Conservation (phyloP, 148 eudicot species). For the Polygonum maritimum region DNA sequence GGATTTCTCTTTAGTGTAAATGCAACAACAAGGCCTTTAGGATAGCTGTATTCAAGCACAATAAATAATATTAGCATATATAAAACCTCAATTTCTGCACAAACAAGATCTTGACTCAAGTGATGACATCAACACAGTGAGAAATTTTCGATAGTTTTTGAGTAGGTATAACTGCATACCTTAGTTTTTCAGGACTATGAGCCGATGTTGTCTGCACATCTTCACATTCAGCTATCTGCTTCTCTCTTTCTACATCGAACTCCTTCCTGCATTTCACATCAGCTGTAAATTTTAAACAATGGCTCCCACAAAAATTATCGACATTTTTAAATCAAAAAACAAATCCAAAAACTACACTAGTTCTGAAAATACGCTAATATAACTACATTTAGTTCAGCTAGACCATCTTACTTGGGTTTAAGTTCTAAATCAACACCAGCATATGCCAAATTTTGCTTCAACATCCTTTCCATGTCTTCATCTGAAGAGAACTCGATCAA, state of each 20-base stretch:
- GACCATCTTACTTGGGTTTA: conserved; percentile 57
- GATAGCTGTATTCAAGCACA: conserved; percentile 42
- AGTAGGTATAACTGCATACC: conserved; percentile 18
- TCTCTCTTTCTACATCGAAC: conserved; percentile 68
- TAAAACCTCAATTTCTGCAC: background rate
- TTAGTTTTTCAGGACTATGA: conserved; percentile 35
- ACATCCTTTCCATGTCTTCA: conserved; percentile 60
- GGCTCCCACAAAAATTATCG: background rate
- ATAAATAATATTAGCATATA: background rate
- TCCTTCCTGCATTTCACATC: conserved; percentile 53
- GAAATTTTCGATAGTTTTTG: background rate
- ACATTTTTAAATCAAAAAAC: background rate
- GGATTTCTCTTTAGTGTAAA: conserved; percentile 59
- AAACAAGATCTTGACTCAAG: background rate
- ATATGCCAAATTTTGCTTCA: conserved; percentile 58
- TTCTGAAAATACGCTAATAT: background rate
- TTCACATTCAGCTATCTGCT: conserved; percentile 42
- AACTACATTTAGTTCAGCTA: background rate
- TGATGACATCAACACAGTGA: background rate
- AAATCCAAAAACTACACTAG: background rate
- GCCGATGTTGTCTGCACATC: conserved; percentile 28
- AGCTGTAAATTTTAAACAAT: background rate
- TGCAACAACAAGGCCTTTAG: conserved; percentile 79
- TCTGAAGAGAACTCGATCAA: conserved; percentile 74
- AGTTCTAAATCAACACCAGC: conserved; percentile 68